Evolutionary conservation across 495 filamentous ascomycete species (phyloP), one percentile per base, ranked within the genome.

Genomic region (Saxispiralis lemnorum): DNA sequence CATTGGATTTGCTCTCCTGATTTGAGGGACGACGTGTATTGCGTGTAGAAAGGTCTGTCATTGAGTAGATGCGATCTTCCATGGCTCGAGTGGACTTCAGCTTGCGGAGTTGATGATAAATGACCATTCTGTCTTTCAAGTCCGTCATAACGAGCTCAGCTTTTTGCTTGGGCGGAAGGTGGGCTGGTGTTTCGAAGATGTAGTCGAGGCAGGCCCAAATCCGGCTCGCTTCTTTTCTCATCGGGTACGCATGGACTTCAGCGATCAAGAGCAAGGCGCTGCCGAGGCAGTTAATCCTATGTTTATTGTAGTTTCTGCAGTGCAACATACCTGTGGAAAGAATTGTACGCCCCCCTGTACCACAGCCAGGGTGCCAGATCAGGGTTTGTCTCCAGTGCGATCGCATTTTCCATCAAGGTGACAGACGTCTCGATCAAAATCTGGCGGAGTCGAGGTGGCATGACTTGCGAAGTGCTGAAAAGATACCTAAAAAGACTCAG

Each of bases 191-290:
- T 28, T 71, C 66, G 50, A 81, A 84, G 35, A 79, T 73, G 54
- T 75, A 81, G 52, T 83, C 77, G 10, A 84, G 63, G 45, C 73
- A 79, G 6, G 61, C 58, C 79, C 79, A 84, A 38, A 82, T 76
- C 19, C 76, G 66, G 24, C 67, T 63, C 16, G 73, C 73, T 35
- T 73, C 61, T 41, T 59, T 60, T 39, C 66, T 64, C 45, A 70
- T 58, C 0, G 76, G 75, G 39, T 68, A 66, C 17, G 67, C 67
- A 55, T 69, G 78, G n/a, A 70, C 44, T 47, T 72, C 69, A 16
- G 58, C 48, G 11, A 69, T 47, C 31, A 71, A 52, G 11, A 69
- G 60, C 2, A 70, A 51, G 3, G 67, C 65, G 13, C 48, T 28
- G 24, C n/a, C n/a, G n/a, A n/a, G n/a, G n/a, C n/a, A n/a, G n/a